phyloP scores from a whole-genome alignment of 768 basidiomycete species.

The Trametes villosa region DNA sequence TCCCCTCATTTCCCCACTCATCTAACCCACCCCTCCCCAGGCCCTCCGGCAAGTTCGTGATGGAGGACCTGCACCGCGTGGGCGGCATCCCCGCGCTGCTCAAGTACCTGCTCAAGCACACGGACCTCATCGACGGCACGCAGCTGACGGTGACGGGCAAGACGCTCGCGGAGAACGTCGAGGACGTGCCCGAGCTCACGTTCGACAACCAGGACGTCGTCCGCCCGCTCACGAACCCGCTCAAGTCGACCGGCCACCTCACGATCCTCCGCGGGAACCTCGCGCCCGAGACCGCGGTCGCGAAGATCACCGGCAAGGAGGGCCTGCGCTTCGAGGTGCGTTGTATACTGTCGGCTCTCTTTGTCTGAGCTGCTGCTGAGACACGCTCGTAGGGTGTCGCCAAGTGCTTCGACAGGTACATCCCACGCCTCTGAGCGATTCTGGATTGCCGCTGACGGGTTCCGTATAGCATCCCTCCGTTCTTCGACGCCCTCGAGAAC shows the following conservation, averaged over 20 bases:
- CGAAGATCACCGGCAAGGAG: slow-evolving; percentile 94
- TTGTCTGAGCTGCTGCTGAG: neutral
- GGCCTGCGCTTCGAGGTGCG: slow-evolving; percentile 78
- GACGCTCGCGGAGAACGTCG: slow-evolving; percentile 86
- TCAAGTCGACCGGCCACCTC: slow-evolving; percentile 86
- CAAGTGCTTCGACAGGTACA: slow-evolving; percentile 75
- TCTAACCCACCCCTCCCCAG: slow-evolving; percentile 38
- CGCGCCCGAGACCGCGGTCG: slow-evolving; percentile 84
- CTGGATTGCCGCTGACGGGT: neutral
- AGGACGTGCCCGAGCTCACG: slow-evolving; percentile 71
- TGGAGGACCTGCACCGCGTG: slow-evolving; percentile 87
- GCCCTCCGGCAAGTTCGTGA: slow-evolving; percentile 85
- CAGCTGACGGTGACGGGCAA: slow-evolving; percentile 91
- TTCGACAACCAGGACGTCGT: slow-evolving; percentile 82
- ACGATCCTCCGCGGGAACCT: slow-evolving; percentile 89
- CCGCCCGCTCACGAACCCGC: slow-evolving; percentile 69
- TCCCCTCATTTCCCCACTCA: neutral
- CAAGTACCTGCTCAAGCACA: slow-evolving; percentile 81
- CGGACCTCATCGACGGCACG: slow-evolving; percentile 77
- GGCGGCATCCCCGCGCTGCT: slow-evolving; percentile 85
- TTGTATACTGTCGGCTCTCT: neutral
- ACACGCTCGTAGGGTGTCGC: slow-evolving; percentile 60
- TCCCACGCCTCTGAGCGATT: neutral
- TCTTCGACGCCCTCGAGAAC: slow-evolving; percentile 73
- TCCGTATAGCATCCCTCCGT: slow-evolving; percentile 57